A percentile compares a stretch with the other conserved stretches of the same genome.
Evolutionary conservation across 148 eudicot genomes (phyloP).

Genomic region (Persicaria maculosa): DNA sequence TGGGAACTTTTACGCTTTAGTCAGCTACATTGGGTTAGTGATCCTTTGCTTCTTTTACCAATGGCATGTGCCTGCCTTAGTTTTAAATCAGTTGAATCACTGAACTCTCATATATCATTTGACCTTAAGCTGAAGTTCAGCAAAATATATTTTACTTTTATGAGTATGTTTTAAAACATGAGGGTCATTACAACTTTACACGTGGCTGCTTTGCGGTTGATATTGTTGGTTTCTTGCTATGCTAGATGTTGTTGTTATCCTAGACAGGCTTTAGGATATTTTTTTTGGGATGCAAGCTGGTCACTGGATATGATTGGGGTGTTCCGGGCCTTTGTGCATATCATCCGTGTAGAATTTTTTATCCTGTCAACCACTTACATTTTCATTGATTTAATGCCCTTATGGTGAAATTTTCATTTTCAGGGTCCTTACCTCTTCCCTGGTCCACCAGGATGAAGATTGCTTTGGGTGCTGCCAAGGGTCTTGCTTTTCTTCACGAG

Average conservation of each 20-base stretch:
- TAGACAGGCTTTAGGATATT: no score
- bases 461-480: slow-evolving; percentile 45
- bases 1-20: background rate
- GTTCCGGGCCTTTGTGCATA: background rate
- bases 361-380: background rate
- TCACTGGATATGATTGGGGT: background rate
- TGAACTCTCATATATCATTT: background rate
- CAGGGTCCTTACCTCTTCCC: slow-evolving; percentile 45
- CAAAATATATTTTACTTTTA: background rate
- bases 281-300: background rate
- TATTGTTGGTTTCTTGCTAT: no score
- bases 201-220: background rate
- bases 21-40: background rate
- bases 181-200: background rate
- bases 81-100: background rate
- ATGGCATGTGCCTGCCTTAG: background rate
- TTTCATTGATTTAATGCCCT: background rate
- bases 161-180: background rate
- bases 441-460: slow-evolving; percentile 50
- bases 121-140: background rate
- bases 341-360: background rate
- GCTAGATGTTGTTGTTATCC: no score
- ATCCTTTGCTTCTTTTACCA: background rate
- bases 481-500: slow-evolving; percentile 45
- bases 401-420: slow-evolving; percentile 7